A percentile compares a stretch with the other conserved stretches of the same genome.
phyloP scores from a whole-genome alignment of 1,139 yeast genomes.

The Yamadazyma aaseri region DNA sequence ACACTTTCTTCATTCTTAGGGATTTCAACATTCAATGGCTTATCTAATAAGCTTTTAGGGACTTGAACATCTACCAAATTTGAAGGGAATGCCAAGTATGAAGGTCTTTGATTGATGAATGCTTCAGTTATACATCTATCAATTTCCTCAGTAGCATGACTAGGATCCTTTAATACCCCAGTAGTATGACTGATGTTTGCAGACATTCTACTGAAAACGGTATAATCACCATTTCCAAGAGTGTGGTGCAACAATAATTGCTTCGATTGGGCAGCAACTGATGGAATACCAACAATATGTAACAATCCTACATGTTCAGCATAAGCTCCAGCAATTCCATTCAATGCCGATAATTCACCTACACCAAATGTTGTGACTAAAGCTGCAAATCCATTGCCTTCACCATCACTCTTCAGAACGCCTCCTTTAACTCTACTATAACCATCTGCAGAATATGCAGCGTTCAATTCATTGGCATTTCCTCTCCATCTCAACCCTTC shows the following conservation, averaged over 20 bases:
- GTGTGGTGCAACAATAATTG: constrained; percentile 57
- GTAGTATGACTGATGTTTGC: constrained; percentile 32
- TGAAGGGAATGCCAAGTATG: constrained; percentile 39
- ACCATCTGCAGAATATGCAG: constrained; percentile 72
- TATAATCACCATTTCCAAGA: constrained; percentile 81
- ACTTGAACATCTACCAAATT: constrained; percentile 37
- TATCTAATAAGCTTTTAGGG: constrained; percentile 27
- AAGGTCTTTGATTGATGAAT: constrained; percentile 37
- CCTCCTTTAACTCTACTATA: constrained; percentile 58
- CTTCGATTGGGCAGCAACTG: constrained; percentile 63
- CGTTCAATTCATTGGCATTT: constrained; percentile 70
- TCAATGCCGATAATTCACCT: constrained; percentile 48
- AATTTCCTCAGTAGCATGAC: constrained; percentile 31
- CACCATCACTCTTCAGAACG: constrained; percentile 9
- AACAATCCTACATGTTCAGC: constrained; percentile 43
- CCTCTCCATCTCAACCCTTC: constrained; percentile 67
- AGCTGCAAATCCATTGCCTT: constrained; percentile 45
- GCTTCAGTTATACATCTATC: constrained; percentile 39
- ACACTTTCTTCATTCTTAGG: constrained; percentile 29
- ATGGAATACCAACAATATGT: constrained; percentile 43
- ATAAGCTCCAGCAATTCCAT: constrained; percentile 42
- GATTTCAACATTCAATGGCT: constrained; percentile 30
- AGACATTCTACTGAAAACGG: constrained; percentile 70
- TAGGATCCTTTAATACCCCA: constrained; percentile 28
- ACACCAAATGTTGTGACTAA: constrained; percentile 69